phyloP scores from a whole-genome alignment of 2,329 filamentous ascomycete species.

The Fusarium ramigenum region DNA sequence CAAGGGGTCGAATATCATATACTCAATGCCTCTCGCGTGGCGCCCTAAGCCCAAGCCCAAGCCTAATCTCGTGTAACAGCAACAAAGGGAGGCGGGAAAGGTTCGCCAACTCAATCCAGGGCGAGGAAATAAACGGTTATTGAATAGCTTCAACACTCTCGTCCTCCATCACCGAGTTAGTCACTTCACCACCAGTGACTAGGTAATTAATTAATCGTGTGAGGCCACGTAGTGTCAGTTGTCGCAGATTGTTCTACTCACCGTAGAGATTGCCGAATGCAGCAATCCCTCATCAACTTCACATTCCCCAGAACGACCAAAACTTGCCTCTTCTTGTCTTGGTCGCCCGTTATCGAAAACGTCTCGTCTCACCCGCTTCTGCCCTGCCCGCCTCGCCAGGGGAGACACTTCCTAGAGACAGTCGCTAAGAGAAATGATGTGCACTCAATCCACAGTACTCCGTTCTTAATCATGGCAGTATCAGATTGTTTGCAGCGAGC shows the following conservation, averaged over 20 bases:
- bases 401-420: slow-evolving; percentile 20
- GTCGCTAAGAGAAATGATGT: slow-evolving; percentile 30
- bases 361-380: slow-evolving; percentile 23
- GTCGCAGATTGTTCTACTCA: slow-evolving; percentile 26
- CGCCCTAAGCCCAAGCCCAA: not conserved
- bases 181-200: not conserved
- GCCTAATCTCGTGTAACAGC: slow-evolving; percentile 10
- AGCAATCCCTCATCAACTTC: not conserved
- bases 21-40: slow-evolving; percentile 15
- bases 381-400: slow-evolving; percentile 5
- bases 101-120: not conserved
- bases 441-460: not conserved
- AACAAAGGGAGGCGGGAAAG: slow-evolving; percentile 4
- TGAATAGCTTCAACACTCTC: not conserved
- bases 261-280: slow-evolving; percentile 23
- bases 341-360: slow-evolving; percentile 25
- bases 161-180: no score
- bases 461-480: not conserved
- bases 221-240: slow-evolving; percentile 10
- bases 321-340: slow-evolving; percentile 6
- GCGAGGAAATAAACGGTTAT: not conserved
- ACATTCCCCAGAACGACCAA: not conserved
- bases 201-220: not conserved
- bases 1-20: slow-evolving; percentile 15
- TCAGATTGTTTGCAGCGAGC: slow-evolving; percentile 12